Percentiles rank a stretch among this genome's conserved stretches.
phyloP scores from a whole-genome alignment of 2,329 filamentous ascomycete species.

The Penicillium sp. region DNA sequence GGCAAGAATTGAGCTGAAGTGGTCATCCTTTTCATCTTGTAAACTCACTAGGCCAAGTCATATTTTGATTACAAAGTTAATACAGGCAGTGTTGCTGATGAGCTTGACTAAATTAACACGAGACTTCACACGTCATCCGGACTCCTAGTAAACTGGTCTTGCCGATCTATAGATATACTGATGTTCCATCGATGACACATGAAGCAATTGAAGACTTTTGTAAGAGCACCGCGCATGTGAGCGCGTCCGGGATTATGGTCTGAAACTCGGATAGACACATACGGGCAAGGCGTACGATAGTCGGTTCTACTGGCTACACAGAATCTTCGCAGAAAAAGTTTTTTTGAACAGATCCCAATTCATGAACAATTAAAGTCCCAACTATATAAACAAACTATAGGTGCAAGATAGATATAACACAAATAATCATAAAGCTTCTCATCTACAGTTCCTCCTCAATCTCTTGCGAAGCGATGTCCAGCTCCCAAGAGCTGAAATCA shows the following conservation, averaged over 20 bases:
- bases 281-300: too few relatives aligned
- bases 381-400: too few relatives aligned
- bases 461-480: constrained; percentile 14
- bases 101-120: background rate
- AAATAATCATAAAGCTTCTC: too few relatives aligned
- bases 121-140: background rate
- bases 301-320: too few relatives aligned
- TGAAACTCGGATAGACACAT: too few relatives aligned
- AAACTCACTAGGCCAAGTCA: background rate
- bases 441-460: constrained; percentile 18
- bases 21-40: background rate
- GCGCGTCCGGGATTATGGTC: too few relatives aligned
- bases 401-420: too few relatives aligned
- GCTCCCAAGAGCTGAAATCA: constrained; percentile 24
- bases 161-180: background rate
- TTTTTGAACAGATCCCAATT: too few relatives aligned
- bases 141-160: background rate
- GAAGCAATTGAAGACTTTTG: too few relatives aligned
- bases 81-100: background rate
- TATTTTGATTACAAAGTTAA: background rate
- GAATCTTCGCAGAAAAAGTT: too few relatives aligned
- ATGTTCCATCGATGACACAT: background rate
- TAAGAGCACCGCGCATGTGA: too few relatives aligned
- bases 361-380: too few relatives aligned
- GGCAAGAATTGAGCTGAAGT: background rate